Evolutionary conservation across 2,329 filamentous ascomycete genomes (phyloP).

Genomic region (Fusarium euwallaceae): DNA sequence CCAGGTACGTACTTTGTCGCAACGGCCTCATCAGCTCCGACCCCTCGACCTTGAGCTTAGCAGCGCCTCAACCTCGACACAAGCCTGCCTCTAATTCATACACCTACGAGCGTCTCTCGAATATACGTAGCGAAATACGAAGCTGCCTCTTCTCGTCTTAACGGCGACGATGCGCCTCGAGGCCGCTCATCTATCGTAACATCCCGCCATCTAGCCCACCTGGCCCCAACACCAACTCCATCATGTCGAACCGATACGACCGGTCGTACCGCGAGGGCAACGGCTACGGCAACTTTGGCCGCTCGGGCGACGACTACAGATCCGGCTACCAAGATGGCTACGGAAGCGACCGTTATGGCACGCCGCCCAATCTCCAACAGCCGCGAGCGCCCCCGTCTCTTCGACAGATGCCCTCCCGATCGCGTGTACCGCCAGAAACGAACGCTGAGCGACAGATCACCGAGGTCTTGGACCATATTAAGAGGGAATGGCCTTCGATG

Average conservation of each 20-base stretch:
- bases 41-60: constrained; percentile 29
- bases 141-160: not conserved
- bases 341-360: constrained; percentile 58
- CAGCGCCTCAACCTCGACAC: constrained; percentile 1
- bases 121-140: not conserved
- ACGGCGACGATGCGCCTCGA: constrained; percentile 42
- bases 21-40: constrained; percentile 22
- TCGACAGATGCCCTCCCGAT: constrained; percentile 53
- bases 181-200: constrained; percentile 29
- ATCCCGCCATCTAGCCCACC: constrained; percentile 20
- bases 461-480: constrained; percentile 83
- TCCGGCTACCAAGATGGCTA: constrained; percentile 55
- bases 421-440: constrained; percentile 57
- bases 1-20: constrained; percentile 27
- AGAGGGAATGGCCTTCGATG: constrained; percentile 93
- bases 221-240: constrained; percentile 37
- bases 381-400: constrained; percentile 46
- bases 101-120: not conserved
- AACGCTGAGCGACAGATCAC: constrained; percentile 69
- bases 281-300: constrained; percentile 60
- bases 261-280: constrained; percentile 56
- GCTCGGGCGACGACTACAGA: constrained; percentile 61
- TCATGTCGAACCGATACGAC: constrained; percentile 67
- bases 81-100: not conserved
- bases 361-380: constrained; percentile 50